Conservation (phyloP, 73 alveolate genomes). For the Uronychia binucleata region DNA sequence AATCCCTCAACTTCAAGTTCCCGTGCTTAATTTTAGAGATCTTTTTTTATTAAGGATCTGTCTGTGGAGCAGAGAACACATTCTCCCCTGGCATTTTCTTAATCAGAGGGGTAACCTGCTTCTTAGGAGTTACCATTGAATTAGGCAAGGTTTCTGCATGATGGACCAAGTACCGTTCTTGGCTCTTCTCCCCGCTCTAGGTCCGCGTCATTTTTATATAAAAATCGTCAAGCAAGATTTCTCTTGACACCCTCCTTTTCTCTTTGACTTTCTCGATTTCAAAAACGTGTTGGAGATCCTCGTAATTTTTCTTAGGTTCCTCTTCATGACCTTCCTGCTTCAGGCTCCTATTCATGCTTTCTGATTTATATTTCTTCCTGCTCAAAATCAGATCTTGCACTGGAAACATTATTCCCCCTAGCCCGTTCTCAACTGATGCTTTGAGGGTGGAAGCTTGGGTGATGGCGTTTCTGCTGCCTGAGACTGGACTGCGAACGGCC, state of each 20-base stretch:
- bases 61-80: no score
- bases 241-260: slow-evolving; percentile 1
- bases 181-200: neutral
- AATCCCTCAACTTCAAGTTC: neutral
- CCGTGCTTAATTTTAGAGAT: neutral
- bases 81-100: no score
- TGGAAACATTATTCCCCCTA: no score
- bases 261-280: neutral
- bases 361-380: no score
- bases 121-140: no score
- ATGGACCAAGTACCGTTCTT: neutral
- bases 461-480: neutral
- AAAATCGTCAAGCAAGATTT: neutral
- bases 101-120: no score
- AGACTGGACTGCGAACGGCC: neutral
- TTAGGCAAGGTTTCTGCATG: no score
- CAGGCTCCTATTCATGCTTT: no score
- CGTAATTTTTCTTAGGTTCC: neutral
- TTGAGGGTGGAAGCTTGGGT: neutral
- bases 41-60: neutral
- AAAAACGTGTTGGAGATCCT: neutral
- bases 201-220: neutral
- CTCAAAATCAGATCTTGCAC: no score
- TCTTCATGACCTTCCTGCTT: neutral
- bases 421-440: neutral